Conservation (phyloP, 257 asterid genomes). For the Nicotiana obtusifolia region DNA sequence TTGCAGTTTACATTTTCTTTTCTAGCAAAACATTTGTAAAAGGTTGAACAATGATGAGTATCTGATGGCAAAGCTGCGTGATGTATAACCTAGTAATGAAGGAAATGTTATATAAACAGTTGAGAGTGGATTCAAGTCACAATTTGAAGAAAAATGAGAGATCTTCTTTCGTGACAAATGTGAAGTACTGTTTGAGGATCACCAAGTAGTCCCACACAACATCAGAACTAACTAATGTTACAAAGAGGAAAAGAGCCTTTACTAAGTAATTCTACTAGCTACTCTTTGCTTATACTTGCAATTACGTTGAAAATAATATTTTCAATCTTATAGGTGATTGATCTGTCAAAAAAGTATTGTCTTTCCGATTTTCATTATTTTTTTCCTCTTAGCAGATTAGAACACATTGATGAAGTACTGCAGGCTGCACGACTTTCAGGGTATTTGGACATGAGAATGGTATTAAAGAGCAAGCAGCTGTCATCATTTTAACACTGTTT, state of each 20-base stretch:
- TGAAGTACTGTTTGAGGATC: not conserved
- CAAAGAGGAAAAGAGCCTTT: not conserved
- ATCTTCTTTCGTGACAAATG: not conserved
- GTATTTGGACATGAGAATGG: slow-evolving; percentile 76
- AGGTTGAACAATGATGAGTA: not conserved
- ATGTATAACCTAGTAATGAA: not conserved
- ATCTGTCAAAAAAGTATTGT: not conserved
- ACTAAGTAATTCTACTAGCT: no score
- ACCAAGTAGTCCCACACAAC: not conserved
- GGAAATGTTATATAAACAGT: not conserved
- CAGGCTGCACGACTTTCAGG: slow-evolving; percentile 85
- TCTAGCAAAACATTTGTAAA: not conserved
- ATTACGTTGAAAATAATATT: no score
- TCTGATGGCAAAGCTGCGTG: not conserved
- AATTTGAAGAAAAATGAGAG: not conserved
- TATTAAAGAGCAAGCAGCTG: slow-evolving; percentile 5
- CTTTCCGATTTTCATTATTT: not conserved
- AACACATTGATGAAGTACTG: slow-evolving; percentile 80
- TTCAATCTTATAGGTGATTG: no score
- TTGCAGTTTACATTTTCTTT: not conserved
- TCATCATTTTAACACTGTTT: not conserved
- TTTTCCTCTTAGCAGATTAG: slow-evolving; percentile 47
- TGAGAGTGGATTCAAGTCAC: not conserved
- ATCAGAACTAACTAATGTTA: not conserved
- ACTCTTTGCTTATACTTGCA: no score